A percentile compares a stretch with the other conserved stretches of the same genome.
phyloP scores from a whole-genome alignment of 2,329 filamentous ascomycete species.

The Lizonia empirigonia region DNA sequence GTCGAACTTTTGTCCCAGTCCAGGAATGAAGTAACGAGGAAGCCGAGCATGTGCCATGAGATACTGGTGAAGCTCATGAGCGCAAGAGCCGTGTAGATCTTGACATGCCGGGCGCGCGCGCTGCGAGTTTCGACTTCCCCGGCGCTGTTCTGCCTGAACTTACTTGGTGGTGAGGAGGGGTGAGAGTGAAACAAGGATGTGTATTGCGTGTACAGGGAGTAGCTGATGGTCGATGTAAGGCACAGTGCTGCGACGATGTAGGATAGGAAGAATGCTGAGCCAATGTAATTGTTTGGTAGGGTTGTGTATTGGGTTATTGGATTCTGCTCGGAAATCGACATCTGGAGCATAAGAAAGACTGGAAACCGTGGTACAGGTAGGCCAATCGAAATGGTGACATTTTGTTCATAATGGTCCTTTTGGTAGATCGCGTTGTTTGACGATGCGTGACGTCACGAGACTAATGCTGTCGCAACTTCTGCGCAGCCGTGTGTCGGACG shows the following conservation, averaged over 20 bases:
- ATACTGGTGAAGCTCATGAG: conserved; percentile 36
- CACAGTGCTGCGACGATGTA: conserved; percentile 39
- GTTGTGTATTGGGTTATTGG: conserved; percentile 11
- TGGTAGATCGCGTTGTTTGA: not conserved
- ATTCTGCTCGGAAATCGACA: conserved; percentile 1
- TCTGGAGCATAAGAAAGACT: not conserved
- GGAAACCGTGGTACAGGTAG: no score
- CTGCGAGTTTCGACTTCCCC: conserved; percentile 16
- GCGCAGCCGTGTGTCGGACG: not conserved
- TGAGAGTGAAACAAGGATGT: not conserved
- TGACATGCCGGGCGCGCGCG: conserved; percentile 32
- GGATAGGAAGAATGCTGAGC: conserved; percentile 37
- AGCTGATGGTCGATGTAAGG: conserved; percentile 24
- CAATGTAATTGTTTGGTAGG: conserved; percentile 39
- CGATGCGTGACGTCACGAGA: conserved; percentile 41
- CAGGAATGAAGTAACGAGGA: conserved; percentile 34
- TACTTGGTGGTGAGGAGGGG: not conserved
- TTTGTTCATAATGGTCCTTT: not conserved
- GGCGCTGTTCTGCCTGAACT: conserved; percentile 5
- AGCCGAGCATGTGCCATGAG: conserved; percentile 41
- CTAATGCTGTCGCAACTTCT: conserved; percentile 12
- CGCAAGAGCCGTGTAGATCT: conserved; percentile 35
- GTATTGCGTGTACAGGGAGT: conserved; percentile 31
- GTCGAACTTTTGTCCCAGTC: conserved; percentile 22
- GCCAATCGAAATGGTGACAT: not conserved